These are phyloP conservation scores for Speleostelium caveatum DNA, from an alignment of 78 protist genomes.

Conservation along the genomic window DNA sequence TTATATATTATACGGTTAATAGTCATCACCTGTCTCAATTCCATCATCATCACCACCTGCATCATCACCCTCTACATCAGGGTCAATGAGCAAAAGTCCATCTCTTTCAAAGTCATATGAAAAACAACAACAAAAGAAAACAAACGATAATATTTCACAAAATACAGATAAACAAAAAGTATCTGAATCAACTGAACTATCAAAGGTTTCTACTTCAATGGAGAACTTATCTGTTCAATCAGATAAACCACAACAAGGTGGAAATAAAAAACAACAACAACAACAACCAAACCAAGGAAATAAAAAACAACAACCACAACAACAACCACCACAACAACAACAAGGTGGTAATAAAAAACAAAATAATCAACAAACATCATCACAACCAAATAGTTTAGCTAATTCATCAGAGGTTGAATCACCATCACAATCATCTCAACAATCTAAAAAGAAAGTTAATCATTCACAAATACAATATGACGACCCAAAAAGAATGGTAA, in stretches of 20 bases:
- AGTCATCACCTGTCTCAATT: slow-evolving; percentile 36
- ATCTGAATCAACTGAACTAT: neutral
- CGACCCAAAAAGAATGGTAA: slow-evolving; percentile 67
- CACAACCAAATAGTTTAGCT: neutral
- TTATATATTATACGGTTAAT: neutral
- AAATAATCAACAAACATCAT: neutral
- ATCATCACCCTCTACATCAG: slow-evolving; percentile 6
- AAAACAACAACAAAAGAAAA: slow-evolving; percentile 9
- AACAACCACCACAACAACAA: slow-evolving; percentile 35
- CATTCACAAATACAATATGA: slow-evolving; percentile 57
- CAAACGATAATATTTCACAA: neutral
- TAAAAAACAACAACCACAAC: slow-evolving; percentile 8
- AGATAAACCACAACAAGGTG: neutral
- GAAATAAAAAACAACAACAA: slow-evolving; percentile 15
- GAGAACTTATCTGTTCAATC: neutral
- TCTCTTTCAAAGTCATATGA: slow-evolving; percentile 2
- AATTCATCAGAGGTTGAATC: neutral
- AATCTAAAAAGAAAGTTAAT: neutral
- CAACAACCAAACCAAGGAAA: slow-evolving; percentile 7
- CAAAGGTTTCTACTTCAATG: slow-evolving; percentile 25
- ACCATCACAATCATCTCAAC: neutral
- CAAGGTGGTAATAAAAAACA: neutral
- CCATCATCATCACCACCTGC: neutral
- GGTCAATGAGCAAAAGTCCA: neutral
- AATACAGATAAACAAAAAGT: neutral